Base-by-base conservation (phyloP, 805 yeast genomes). In the Saturnispora dispora region DNA sequence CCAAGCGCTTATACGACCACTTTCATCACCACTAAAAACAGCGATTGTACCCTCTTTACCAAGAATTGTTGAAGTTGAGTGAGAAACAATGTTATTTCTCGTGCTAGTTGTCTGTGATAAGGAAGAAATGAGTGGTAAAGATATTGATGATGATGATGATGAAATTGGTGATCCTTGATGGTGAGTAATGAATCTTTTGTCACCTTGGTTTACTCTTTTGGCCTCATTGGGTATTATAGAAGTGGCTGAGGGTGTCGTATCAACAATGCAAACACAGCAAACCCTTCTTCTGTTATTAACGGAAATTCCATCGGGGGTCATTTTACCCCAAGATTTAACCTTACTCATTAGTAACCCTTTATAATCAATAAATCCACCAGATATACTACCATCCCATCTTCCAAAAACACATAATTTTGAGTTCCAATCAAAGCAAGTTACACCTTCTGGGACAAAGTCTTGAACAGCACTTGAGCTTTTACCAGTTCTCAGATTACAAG, bases 301-400 rank as follows among this genome's bases (percentile, higher is more conserved):
- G 10, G 23, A 18, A 15, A 40, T 13, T 6, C 11, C 33, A 22
- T 40, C 51, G n/a, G 41, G 41, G 13, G 45, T n/a, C 50, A 50
- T 51, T 17, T 35, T 23, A 17, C 51, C 53, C 51, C 53, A 51
- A 8, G 41, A 37, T 28, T 53, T 48, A 18, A 50, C 45, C 28
- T 55, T 52, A 11, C 51, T 45, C 40, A 55, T 22, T 17, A 53
- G 17, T 27, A 55, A 41, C 11, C 58, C 58, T 50, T 57, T 57
- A 46, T 49, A 43, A 45, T 63, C 60, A 18, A 65, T 28, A 9
- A 62, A 47, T 1, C 64, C 55, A 15, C 64, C 64, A n/a, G 35
- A 59, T 2, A 68, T 58, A 28, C 59, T 57, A 27, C 70, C 68
- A 55, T 67, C 68, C 67, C 67, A 65, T 50, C 66, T 56, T 8